phyloP scores from a whole-genome alignment of 306 rosid species.

The Potentilla sterilis region DNA sequence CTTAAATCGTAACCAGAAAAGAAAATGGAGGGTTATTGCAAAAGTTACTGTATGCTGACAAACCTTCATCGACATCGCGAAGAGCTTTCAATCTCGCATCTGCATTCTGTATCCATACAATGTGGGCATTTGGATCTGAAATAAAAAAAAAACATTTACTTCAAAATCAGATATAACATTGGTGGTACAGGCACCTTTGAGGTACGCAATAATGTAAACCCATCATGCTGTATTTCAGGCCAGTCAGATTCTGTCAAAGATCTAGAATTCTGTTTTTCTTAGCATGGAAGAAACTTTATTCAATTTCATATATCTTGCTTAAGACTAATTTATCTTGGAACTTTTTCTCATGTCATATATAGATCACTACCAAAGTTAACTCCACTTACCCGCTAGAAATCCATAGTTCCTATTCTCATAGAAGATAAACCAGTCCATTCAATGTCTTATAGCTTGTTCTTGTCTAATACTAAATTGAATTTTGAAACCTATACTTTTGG shows the following conservation, averaged over 20 bases:
- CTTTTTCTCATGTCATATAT: neutral
- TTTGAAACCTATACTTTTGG: neutral
- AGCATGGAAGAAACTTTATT: neutral
- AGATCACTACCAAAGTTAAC: neutral
- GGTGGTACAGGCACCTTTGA: neutral
- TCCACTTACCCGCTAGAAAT: neutral
- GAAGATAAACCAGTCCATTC: neutral
- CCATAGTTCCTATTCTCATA: neutral
- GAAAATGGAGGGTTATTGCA: neutral
- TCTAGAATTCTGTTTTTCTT: neutral
- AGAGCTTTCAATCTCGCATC: conserved; percentile 76
- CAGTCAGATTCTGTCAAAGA: neutral
- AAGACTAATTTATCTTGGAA: neutral
- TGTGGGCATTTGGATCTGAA: conserved; percentile 93
- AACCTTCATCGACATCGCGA: conserved; percentile 70
- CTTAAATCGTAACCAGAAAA: no score
- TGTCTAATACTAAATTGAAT: neutral
- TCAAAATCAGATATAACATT: conserved; percentile 13
- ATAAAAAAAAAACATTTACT: conserved; percentile 4
- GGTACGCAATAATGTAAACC: neutral
- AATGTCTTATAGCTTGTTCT: neutral
- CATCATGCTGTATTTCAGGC: neutral
- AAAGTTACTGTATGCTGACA: conserved; percentile 5
- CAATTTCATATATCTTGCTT: neutral
- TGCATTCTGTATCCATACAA: conserved; percentile 77